Conservation (phyloP, 1,284 basidiomycete species). For the Malassezia vespertilionis region DNA sequence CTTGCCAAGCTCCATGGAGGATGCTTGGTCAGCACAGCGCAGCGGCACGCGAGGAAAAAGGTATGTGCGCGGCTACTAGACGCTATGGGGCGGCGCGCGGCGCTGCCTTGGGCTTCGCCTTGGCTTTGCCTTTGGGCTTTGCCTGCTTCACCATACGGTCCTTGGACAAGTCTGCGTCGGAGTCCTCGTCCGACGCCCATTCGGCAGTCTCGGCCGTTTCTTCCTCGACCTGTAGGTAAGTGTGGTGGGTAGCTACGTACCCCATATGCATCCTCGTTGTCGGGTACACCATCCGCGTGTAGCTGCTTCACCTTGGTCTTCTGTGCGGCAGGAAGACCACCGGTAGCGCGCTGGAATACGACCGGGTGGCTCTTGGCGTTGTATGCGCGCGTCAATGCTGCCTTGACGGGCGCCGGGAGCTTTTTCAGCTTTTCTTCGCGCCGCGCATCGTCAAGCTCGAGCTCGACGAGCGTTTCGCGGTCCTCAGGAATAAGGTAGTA, state of each 20-base stretch:
- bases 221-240: conserved; percentile 16
- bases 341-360: conserved; percentile 10
- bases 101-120: conserved; percentile 1
- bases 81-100: no score
- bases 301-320: conserved; percentile 6
- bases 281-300: conserved; percentile 6
- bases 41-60: no score
- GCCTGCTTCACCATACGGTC: conserved; percentile 8
- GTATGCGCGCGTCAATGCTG: conserved; percentile 60
- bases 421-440: conserved; percentile 63
- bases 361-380: conserved; percentile 12
- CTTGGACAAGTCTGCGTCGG: conserved; percentile 8
- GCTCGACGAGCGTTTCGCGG: conserved; percentile 86
- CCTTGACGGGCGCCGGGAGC: conserved; percentile 69
- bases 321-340: not conserved
- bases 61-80: no score
- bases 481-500: conserved; percentile 89
- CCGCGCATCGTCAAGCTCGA: conserved; percentile 71
- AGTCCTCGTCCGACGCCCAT: not conserved
- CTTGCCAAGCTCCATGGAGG: no score
- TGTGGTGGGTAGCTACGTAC: conserved; percentile 4
- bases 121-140: conserved; percentile 2
- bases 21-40: no score
- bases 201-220: conserved; percentile 2
- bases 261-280: conserved; percentile 14